phyloP scores from a whole-genome alignment of 805 yeast genomes.

The Sugiyamaella marilandica region DNA sequence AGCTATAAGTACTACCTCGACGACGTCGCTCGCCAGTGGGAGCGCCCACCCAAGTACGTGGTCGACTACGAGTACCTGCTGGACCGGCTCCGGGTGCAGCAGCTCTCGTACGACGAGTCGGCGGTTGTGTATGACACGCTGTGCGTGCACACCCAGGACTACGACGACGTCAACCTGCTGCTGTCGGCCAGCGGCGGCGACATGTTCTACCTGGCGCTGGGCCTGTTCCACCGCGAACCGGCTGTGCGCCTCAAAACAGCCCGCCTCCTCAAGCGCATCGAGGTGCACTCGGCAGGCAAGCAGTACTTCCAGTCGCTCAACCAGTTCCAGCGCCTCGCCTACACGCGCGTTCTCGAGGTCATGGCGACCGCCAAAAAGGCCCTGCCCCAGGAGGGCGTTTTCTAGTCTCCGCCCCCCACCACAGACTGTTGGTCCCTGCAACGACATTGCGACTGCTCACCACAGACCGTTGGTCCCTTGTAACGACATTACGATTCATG shows the following conservation, averaged over 20 bases:
- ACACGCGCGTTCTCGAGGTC: constrained; percentile 19
- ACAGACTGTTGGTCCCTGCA: neutral
- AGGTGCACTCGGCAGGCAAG: constrained; percentile 29
- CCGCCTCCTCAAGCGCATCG: constrained; percentile 24
- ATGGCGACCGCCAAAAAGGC: neutral
- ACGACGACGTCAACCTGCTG: constrained; percentile 28
- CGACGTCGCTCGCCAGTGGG: constrained; percentile 22
- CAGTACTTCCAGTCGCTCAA: constrained; percentile 23
- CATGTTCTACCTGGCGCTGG: constrained; percentile 28
- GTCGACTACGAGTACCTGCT: constrained; percentile 29
- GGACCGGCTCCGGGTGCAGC: constrained; percentile 26
- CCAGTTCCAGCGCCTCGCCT: constrained; percentile 26
- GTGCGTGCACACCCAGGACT: constrained; percentile 23
- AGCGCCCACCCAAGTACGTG: constrained; percentile 20
- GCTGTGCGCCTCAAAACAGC: constrained; percentile 24
- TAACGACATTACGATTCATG: constrained; percentile 1
- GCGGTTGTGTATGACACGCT: constrained; percentile 25
- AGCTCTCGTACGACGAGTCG: constrained; percentile 24
- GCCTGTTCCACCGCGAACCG: constrained; percentile 30
- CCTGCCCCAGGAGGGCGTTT: neutral
- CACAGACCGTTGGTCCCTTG: neutral
- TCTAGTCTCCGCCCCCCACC: no score
- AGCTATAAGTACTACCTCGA: constrained; percentile 24
- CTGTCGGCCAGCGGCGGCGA: constrained; percentile 23
- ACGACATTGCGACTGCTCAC: neutral